These are phyloP conservation scores for Tulasnella sp. DNA, from an alignment of 768 basidiomycete species.

Conservation along the genomic window DNA sequence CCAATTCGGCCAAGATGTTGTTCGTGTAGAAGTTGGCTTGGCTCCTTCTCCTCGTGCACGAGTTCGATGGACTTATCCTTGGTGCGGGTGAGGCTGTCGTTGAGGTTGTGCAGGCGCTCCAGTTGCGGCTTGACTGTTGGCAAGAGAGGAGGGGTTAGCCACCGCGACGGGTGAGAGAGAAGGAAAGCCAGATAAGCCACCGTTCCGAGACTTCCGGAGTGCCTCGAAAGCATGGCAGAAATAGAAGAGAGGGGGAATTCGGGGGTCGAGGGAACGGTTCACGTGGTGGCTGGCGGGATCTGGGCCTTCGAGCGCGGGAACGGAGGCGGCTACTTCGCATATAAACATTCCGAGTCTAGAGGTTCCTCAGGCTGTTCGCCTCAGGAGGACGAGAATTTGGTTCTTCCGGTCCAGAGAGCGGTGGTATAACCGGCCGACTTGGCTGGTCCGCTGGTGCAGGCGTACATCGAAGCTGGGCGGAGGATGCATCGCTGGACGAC, in stretches of 20 bases:
- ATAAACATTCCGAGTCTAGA: slow-evolving; percentile 67
- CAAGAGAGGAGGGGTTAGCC: not conserved
- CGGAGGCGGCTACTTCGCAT: no score
- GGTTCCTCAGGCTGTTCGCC: slow-evolving; percentile 71
- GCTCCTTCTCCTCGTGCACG: slow-evolving; percentile 50
- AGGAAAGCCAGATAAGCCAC: slow-evolving; percentile 22
- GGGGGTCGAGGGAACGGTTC: not conserved
- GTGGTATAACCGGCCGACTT: slow-evolving; percentile 73
- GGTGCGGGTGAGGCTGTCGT: slow-evolving; percentile 57
- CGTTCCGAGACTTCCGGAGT: not conserved
- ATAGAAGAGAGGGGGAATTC: not conserved
- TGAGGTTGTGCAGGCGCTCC: slow-evolving; percentile 68
- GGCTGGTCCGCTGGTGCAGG: slow-evolving; percentile 64
- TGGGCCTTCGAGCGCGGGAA: not conserved
- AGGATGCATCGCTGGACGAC: slow-evolving; percentile 19
- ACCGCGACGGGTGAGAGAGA: slow-evolving; percentile 29
- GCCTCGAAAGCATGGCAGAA: slow-evolving; percentile 2
- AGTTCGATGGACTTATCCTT: slow-evolving; percentile 36
- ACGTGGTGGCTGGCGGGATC: not conserved
- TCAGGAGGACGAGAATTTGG: slow-evolving; percentile 63
- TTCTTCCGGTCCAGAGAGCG: slow-evolving; percentile 67
- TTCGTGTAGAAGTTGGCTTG: slow-evolving; percentile 65
- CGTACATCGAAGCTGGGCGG: slow-evolving; percentile 48
- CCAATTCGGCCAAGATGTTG: slow-evolving; percentile 66
- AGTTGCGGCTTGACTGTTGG: slow-evolving; percentile 64